These are phyloP conservation scores for Bipolaris gigantea DNA, from an alignment of 2,329 filamentous ascomycete genomes.

Conservation along the genomic window DNA sequence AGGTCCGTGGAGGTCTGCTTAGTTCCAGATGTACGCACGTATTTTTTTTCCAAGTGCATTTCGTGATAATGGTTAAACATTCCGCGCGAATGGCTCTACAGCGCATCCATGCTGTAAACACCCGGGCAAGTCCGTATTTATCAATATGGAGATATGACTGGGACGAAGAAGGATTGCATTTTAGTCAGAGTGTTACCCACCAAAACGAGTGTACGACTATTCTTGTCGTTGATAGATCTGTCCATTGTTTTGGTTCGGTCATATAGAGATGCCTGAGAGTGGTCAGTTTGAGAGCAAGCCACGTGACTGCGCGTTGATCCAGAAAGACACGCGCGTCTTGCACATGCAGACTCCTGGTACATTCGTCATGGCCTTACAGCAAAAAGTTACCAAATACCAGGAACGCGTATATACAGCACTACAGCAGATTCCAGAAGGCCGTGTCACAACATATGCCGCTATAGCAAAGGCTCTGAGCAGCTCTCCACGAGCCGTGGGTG, in stretches of 20 bases:
- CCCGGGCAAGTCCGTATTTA: too few relatives aligned
- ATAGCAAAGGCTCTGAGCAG: conserved; percentile 69
- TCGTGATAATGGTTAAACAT: too few relatives aligned
- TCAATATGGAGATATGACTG: not conserved
- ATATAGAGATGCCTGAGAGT: not conserved
- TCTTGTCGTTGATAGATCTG: not conserved
- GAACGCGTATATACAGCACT: conserved; percentile 67
- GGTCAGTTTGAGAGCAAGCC: conserved; percentile 40
- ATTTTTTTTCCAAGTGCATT: not conserved
- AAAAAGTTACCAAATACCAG: conserved; percentile 42
- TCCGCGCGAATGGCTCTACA: too few relatives aligned
- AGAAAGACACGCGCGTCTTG: conserved; percentile 1
- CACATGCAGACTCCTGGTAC: not conserved
- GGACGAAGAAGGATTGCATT: not conserved
- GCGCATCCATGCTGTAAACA: too few relatives aligned
- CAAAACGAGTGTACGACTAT: not conserved
- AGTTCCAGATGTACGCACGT: not conserved
- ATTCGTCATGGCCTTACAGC: conserved; percentile 23
- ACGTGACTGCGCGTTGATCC: conserved; percentile 34
- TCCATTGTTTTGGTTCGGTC: not conserved
- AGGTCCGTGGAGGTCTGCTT: not conserved
- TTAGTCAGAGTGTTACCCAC: not conserved
- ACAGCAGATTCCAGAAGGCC: conserved; percentile 74
- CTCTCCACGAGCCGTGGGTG: conserved; percentile 75
- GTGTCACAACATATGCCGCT: conserved; percentile 76